These are phyloP conservation scores for Chenopodium formosanum DNA, from an alignment of 148 eudicot species.

Conservation along the genomic window DNA sequence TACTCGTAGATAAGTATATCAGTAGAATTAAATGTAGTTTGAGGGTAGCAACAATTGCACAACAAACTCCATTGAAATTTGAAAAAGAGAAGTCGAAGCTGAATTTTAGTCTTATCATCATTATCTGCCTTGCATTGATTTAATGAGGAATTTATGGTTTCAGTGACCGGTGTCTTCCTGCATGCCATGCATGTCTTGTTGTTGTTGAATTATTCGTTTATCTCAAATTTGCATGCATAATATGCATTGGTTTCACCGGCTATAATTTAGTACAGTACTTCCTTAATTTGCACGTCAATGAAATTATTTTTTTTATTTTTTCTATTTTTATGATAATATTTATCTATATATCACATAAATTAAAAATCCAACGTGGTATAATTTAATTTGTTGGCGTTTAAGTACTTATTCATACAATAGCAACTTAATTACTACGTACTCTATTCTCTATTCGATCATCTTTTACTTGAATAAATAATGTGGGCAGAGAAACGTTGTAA, in stretches of 20 bases:
- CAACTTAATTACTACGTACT: no score
- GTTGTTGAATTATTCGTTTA: not conserved
- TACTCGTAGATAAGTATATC: not conserved
- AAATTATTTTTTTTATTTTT: no score
- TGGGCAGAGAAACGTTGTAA: no score
- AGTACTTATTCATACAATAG: no score
- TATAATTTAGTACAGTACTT: conserved; percentile 6
- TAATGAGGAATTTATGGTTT: not conserved
- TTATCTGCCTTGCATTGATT: not conserved
- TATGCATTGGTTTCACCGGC: conserved; percentile 6
- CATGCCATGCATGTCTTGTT: conserved; percentile 23
- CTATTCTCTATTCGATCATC: no score
- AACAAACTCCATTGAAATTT: conserved; percentile 8
- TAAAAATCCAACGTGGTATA: no score
- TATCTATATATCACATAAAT: no score
- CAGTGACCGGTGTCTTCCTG: conserved; percentile 15
- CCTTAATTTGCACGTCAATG: not conserved
- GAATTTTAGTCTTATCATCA: not conserved
- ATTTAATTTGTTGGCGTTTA: no score
- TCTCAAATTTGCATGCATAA: conserved; percentile 17
- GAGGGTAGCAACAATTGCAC: not conserved
- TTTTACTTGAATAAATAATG: no score
- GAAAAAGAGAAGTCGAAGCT: conserved; percentile 16
- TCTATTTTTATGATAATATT: no score
- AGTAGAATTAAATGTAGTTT: not conserved